Conservation (phyloP, 371 early-diverging fungal species). For the Mortierella sp. region DNA sequence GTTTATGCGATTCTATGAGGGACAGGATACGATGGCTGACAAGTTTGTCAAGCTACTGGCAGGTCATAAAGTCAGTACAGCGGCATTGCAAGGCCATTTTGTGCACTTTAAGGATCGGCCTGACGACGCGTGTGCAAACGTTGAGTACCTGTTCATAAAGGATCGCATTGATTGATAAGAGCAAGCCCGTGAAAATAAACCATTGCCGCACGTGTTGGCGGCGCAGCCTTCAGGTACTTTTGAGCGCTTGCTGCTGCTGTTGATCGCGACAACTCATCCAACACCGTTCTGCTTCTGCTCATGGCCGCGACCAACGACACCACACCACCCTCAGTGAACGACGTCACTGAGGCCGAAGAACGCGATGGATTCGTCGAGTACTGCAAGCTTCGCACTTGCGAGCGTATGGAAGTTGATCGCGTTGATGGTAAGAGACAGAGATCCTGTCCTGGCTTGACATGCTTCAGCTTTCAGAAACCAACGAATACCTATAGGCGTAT, state of each 20-base stretch:
- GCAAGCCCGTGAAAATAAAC: no score
- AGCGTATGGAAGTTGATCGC: slow-evolving; percentile 43
- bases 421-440: slow-evolving; percentile 28
- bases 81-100: slow-evolving; percentile 96
- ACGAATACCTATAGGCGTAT: no score
- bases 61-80: slow-evolving; percentile 76
- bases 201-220: no score
- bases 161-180: slow-evolving; percentile 13
- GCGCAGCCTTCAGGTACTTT: no score
- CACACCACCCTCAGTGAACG: slow-evolving; percentile 11
- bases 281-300: neutral
- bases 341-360: slow-evolving; percentile 39
- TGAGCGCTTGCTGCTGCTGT: no score
- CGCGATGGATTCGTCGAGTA: slow-evolving; percentile 55
- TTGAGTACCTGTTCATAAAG: slow-evolving; percentile 34
- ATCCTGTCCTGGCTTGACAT: neutral
- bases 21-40: slow-evolving; percentile 67
- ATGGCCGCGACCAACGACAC: slow-evolving; percentile 20
- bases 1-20: slow-evolving; percentile 91
- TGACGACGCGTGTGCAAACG: slow-evolving; percentile 69
- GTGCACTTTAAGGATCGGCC: slow-evolving; percentile 87
- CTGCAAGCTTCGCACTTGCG: slow-evolving; percentile 45
- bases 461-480: neutral
- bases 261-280: no score
- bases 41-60: slow-evolving; percentile 71